phyloP scores from a whole-genome alignment of 1,284 basidiomycete species.

The Sparassis latifolia region DNA sequence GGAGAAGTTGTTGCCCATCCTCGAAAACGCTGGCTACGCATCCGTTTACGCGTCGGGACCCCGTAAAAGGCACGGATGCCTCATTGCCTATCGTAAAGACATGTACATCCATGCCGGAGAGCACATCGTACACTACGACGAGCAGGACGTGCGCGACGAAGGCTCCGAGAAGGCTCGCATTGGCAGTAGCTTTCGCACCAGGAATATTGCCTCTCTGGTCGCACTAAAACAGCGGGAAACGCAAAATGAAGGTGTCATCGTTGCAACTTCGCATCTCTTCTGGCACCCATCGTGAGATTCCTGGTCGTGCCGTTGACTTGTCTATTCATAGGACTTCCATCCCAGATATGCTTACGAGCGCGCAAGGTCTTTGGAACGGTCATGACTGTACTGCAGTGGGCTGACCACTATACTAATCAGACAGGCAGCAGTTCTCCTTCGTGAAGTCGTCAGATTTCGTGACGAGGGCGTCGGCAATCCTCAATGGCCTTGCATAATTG shows the following conservation, averaged over 20 bases:
- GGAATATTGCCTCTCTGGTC: constrained; percentile 76
- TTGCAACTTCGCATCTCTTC: constrained; percentile 86
- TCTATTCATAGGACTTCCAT: not conserved
- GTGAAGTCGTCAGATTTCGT: constrained; percentile 59
- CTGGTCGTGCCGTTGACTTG: not conserved
- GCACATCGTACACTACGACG: constrained; percentile 59
- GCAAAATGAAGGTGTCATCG: constrained; percentile 47
- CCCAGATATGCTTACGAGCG: constrained; percentile 84
- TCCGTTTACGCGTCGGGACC: constrained; percentile 60
- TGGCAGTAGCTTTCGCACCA: constrained; percentile 70
- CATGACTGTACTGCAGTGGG: too few relatives aligned
- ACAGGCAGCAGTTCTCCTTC: constrained; percentile 64
- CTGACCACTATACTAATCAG: constrained; percentile 29
- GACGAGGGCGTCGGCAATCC: constrained; percentile 31
- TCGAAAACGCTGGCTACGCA: constrained; percentile 54
- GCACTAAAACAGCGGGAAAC: constrained; percentile 46
- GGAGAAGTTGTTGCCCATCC: constrained; percentile 55
- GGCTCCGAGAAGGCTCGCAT: constrained; percentile 31
- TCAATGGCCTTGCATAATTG: constrained; percentile 75
- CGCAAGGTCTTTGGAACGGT: constrained; percentile 42
- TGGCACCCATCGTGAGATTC: constrained; percentile 82
- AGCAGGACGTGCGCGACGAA: constrained; percentile 41
- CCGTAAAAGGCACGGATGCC: constrained; percentile 77
- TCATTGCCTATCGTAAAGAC: constrained; percentile 62
- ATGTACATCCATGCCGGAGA: constrained; percentile 43